phyloP scores from a whole-genome alignment of 768 basidiomycete genomes.

The Phanerodontia chrysosporium region DNA sequence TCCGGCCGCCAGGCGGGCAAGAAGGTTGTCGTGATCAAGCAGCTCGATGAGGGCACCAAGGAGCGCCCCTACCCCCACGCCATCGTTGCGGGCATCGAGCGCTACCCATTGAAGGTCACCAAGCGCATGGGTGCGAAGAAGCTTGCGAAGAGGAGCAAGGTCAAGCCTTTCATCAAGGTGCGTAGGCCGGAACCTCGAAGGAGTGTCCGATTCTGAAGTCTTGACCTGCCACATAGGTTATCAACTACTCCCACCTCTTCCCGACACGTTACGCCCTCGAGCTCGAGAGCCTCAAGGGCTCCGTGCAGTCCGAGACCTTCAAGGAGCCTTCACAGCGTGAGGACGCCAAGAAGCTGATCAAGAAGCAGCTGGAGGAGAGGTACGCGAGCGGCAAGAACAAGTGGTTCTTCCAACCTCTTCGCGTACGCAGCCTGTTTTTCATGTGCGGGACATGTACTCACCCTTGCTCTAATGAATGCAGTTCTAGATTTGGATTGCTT shows the following conservation, averaged over 20 bases:
- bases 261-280: slow-evolving; percentile 98
- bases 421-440: slow-evolving; percentile 43
- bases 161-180: slow-evolving; percentile 99
- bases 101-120: slow-evolving; percentile 97
- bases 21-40: slow-evolving; percentile 99
- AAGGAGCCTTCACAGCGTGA: slow-evolving; percentile 95
- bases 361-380: slow-evolving; percentile 94
- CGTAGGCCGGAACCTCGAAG: slow-evolving; percentile 20
- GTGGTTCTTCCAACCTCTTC: slow-evolving; percentile 92
- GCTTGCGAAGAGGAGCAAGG: slow-evolving; percentile 85
- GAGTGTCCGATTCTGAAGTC: not conserved
- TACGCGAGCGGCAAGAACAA: slow-evolving; percentile 93
- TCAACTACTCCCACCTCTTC: slow-evolving; percentile 99
- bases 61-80: slow-evolving; percentile 96
- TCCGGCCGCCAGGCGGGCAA: slow-evolving; percentile 99
- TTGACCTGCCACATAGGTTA: slow-evolving; percentile 44
- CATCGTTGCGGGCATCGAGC: slow-evolving; percentile 96
- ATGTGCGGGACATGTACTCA: not conserved
- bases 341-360: slow-evolving; percentile 92
- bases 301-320: slow-evolving; percentile 84
- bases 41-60: slow-evolving; percentile 94
- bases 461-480: slow-evolving; percentile 5
- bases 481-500: slow-evolving; percentile 27
- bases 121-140: slow-evolving; percentile 97
- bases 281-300: slow-evolving; percentile 89